phyloP scores from a whole-genome alignment of 352 stramenopile genomes.

The Pythium grandisporangium region DNA sequence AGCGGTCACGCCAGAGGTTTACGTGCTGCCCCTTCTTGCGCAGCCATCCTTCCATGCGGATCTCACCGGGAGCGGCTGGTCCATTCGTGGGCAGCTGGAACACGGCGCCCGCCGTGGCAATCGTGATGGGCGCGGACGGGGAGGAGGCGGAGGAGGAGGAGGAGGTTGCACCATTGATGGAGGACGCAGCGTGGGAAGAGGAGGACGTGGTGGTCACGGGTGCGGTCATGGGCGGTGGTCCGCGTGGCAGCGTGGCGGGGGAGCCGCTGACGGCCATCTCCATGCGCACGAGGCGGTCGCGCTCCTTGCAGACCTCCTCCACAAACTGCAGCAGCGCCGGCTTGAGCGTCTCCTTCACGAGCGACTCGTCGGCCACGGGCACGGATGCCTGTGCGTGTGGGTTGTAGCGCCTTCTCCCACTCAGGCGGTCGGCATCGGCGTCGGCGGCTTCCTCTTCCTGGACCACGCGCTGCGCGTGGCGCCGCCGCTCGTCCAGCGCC shows the following conservation, averaged over 20 bases:
- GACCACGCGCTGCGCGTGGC: constrained; percentile 9
- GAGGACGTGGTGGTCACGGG: background rate
- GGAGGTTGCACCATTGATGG: constrained; percentile 1
- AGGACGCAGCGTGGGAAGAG: too few species aligned
- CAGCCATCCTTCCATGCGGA: constrained; percentile 81
- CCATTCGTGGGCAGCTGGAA: too few species aligned
- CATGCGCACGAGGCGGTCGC: constrained; percentile 23
- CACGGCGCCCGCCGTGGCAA: too few species aligned
- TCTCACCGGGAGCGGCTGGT: too few species aligned
- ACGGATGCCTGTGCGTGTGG: too few species aligned
- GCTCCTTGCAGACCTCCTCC: constrained; percentile 64
- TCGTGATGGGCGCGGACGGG: constrained; percentile 6
- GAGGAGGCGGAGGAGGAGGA: background rate
- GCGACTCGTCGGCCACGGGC: constrained; percentile 35
- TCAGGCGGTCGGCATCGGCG: constrained; percentile 1
- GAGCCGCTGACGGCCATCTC: background rate
- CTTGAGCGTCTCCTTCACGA: constrained; percentile 67
- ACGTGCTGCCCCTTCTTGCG: constrained; percentile 83
- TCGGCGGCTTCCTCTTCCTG: constrained; percentile 9
- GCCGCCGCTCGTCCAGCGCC: constrained; percentile 28
- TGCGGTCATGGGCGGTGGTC: background rate
- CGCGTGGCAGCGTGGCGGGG: background rate
- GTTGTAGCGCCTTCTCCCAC: too few species aligned
- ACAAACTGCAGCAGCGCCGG: constrained; percentile 65
- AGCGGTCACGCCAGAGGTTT: constrained; percentile 78